These are phyloP conservation scores for Podospora pseudoanserina DNA, from an alignment of 495 filamentous ascomycete species.

Conservation along the genomic window DNA sequence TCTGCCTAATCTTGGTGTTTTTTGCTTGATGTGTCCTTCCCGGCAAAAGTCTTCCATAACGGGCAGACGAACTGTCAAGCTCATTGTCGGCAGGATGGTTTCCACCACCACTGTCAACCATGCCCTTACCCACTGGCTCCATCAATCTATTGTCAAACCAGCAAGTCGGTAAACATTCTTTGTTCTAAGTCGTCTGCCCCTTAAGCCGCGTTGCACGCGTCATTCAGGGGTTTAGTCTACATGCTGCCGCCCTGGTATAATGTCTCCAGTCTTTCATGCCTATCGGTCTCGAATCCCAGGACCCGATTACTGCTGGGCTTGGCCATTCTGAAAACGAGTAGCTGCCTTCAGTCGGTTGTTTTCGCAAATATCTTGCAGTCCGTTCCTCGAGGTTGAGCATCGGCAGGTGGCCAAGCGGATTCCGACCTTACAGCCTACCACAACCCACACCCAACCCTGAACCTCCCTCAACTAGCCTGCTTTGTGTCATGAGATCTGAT, in stretches of 20 bases:
- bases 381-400: not conserved
- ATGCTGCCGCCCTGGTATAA: not conserved
- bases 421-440: not conserved
- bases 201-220: not conserved
- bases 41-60: not conserved
- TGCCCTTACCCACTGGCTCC: not conserved
- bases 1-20: not conserved
- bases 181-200: not conserved
- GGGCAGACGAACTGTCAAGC: not conserved
- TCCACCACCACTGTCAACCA: not conserved
- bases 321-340: not conserved
- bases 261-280: not conserved
- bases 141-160: not conserved
- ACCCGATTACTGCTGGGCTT: not conserved
- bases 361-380: not conserved
- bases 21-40: not conserved
- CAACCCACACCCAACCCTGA: not conserved
- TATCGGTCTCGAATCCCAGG: not conserved
- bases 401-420: not conserved
- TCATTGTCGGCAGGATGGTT: not conserved
- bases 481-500: not conserved
- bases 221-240: not conserved
- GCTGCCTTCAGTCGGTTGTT: not conserved
- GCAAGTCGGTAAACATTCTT: not conserved
- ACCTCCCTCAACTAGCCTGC: not conserved